These are phyloP conservation scores for Botrytis deweyae DNA, from an alignment of 2,329 filamentous ascomycete genomes.

Conservation along the genomic window DNA sequence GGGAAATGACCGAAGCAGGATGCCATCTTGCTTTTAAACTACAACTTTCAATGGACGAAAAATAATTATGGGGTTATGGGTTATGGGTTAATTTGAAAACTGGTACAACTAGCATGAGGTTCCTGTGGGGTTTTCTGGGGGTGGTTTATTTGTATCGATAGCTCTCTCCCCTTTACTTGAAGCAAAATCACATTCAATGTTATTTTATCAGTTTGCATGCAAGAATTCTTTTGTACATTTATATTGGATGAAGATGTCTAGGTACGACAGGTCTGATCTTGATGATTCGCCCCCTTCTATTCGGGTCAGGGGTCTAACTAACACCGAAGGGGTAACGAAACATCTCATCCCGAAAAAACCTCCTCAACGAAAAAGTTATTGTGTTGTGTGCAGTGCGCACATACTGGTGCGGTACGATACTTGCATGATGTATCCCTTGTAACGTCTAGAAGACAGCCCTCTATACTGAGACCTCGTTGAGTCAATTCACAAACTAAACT, in stretches of 20 bases:
- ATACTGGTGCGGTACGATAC: background rate
- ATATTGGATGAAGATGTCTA: background rate
- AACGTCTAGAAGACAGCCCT: background rate
- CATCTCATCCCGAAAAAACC: slow-evolving; percentile 8
- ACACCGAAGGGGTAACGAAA: slow-evolving; percentile 6
- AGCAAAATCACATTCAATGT: background rate
- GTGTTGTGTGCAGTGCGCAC: slow-evolving; percentile 3
- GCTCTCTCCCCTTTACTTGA: slow-evolving; percentile 3
- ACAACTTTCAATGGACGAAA: background rate
- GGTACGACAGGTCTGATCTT: background rate
- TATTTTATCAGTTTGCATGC: background rate
- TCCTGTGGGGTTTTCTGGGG: background rate
- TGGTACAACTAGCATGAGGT: background rate
- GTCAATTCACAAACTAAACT: slow-evolving; percentile 2
- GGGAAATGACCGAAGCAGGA: background rate
- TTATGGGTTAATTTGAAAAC: slow-evolving; percentile 17
- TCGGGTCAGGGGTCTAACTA: background rate
- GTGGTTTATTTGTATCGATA: background rate
- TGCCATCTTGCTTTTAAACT: background rate
- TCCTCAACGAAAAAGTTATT: slow-evolving; percentile 13
- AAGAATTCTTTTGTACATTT: background rate
- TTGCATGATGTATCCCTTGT: slow-evolving; percentile 16
- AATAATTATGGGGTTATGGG: background rate
- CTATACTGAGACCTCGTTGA: background rate
- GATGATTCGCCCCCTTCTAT: slow-evolving; percentile 1